Evolutionary conservation across 176 grass and related monocot genomes (phyloP), one percentile per base, ranked within the genome.

Genomic region (Aegilops sharonensis): DNA sequence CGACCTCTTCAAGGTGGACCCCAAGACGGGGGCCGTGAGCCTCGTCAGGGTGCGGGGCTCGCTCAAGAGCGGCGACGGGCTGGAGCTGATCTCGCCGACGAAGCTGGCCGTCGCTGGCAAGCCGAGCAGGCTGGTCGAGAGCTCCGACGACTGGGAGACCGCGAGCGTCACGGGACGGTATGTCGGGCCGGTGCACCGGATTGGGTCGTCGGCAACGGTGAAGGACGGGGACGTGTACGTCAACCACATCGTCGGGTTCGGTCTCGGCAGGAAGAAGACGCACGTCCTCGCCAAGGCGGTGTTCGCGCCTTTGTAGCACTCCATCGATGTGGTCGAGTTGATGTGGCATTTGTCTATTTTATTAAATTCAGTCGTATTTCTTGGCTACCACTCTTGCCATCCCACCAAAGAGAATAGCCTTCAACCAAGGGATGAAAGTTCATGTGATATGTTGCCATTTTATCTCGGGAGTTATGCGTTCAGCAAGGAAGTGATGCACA

Each of bases 221-320:
- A 98, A 90, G 85, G 94, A 95, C 40, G 93, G 88, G 25, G 86
- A 92, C 45, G 90, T 98, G 64, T 98, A 95, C 90, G 63, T 98
- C n/a, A 98, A 88, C 78, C 90, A 98, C 87, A 50, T 98, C 29
- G 0, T 95, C n/a, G 93, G 97, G 11, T 92, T 84, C 5, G 94
- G 97, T 37, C 21, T 98, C 75, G 79, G 80, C 34, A 92, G 23
- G 90, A 98, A 88, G 83, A 98, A 89, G 85, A 92, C 86, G 8
- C 94, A 98, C 82, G 81, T 95, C 78, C 68, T 98, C 12, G 92
- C 90, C 3, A 95, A 88, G 87, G 97, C 89, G 36, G 87, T 90
- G 64, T 94, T 98, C 81, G 78, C 90, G 21, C 91, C 89, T 32
- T 75, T 87, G 68, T 84, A 75, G 36, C 40, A 43, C 40, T 43